Evolutionary conservation across 352 stramenopile species (phyloP).

Genomic region (Globisporangium apiculatum): DNA sequence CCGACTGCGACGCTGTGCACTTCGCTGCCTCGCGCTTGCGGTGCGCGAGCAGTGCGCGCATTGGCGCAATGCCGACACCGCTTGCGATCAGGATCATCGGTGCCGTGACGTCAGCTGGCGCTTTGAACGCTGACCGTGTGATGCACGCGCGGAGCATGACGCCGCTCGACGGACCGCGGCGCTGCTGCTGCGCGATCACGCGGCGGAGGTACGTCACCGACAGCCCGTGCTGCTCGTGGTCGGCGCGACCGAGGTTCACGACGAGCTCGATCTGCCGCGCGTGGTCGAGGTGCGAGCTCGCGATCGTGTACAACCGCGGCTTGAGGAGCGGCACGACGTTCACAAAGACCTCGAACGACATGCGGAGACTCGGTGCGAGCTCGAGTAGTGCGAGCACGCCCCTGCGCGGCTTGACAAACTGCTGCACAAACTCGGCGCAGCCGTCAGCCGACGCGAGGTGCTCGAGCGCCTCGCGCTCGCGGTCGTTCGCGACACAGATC

Average conservation of each 20-base stretch:
- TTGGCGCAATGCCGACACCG: conserved; percentile 89
- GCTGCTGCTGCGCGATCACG: not conserved
- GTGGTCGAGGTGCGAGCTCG: conserved; percentile 65
- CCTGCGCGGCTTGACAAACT: conserved; percentile 65
- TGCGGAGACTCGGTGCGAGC: conserved; percentile 34
- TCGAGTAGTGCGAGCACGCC: conserved; percentile 78
- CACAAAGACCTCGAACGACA: conserved; percentile 71
- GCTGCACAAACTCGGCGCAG: conserved; percentile 68
- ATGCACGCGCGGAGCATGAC: conserved; percentile 84
- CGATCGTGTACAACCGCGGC: conserved; percentile 92
- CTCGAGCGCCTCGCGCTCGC: conserved; percentile 38
- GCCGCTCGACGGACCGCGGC: conserved; percentile 31
- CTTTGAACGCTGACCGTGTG: conserved; percentile 83
- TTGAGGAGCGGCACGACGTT: conserved; percentile 81
- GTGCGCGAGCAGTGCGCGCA: conserved; percentile 37
- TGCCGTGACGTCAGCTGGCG: conserved; percentile 58
- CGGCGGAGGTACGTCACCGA: conserved; percentile 19
- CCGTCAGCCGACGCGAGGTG: conserved; percentile 56
- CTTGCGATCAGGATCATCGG: conserved; percentile 91
- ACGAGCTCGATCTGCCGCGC: conserved; percentile 83
- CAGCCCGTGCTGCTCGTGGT: conserved; percentile 17
- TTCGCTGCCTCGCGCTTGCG: conserved; percentile 13
- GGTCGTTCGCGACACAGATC: conserved; percentile 30
- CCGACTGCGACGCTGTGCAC: not conserved
- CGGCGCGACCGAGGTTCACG: conserved; percentile 76